A percentile compares a stretch with the other conserved stretches of the same genome.
These are phyloP conservation scores for Phyllosticta paracitricarpa DNA, from an alignment of 2,329 filamentous ascomycete genomes.

Conservation along the genomic window DNA sequence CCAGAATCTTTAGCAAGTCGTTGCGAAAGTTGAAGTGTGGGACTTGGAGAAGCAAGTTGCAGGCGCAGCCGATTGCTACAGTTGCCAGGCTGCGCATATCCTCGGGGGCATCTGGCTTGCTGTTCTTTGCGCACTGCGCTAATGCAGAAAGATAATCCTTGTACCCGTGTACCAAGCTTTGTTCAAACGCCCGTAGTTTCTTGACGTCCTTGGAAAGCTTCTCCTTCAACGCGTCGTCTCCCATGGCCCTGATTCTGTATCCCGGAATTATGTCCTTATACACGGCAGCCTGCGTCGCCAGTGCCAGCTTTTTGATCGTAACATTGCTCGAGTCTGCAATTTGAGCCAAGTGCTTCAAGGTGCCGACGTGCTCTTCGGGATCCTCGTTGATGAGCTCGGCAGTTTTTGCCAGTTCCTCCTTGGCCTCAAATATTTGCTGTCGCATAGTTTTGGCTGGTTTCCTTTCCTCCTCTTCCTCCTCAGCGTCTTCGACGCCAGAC, in stretches of 20 bases:
- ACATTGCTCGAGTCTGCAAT: slow-evolving; percentile 60
- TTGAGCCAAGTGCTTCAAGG: slow-evolving; percentile 67
- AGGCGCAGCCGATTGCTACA: slow-evolving; percentile 77
- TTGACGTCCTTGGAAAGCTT: slow-evolving; percentile 90
- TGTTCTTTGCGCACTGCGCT: slow-evolving; percentile 52
- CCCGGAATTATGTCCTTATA: slow-evolving; percentile 96
- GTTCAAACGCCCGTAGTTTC: slow-evolving; percentile 73
- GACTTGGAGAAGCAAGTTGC: slow-evolving; percentile 67
- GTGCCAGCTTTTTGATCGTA: slow-evolving; percentile 72
- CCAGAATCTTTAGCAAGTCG: slow-evolving; percentile 78
- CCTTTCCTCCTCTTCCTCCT: slow-evolving; percentile 34
- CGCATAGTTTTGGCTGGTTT: slow-evolving; percentile 59
- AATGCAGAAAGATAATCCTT: slow-evolving; percentile 74
- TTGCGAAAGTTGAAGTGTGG: slow-evolving; percentile 95
- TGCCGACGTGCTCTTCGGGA: slow-evolving; percentile 77
- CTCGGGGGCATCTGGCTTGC: slow-evolving; percentile 31
- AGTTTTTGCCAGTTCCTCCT: slow-evolving; percentile 83
- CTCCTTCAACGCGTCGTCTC: slow-evolving; percentile 62
- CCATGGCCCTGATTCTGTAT: slow-evolving; percentile 78
- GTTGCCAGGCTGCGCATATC: slow-evolving; percentile 46
- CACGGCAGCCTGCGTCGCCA: slow-evolving; percentile 78
- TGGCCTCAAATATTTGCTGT: slow-evolving; percentile 74
- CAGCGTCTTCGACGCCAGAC: slow-evolving; percentile 31
- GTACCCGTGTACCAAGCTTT: slow-evolving; percentile 76
- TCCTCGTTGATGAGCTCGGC: slow-evolving; percentile 78